phyloP scores from a whole-genome alignment of 805 yeast genomes.

The Lachancea mirantina region DNA sequence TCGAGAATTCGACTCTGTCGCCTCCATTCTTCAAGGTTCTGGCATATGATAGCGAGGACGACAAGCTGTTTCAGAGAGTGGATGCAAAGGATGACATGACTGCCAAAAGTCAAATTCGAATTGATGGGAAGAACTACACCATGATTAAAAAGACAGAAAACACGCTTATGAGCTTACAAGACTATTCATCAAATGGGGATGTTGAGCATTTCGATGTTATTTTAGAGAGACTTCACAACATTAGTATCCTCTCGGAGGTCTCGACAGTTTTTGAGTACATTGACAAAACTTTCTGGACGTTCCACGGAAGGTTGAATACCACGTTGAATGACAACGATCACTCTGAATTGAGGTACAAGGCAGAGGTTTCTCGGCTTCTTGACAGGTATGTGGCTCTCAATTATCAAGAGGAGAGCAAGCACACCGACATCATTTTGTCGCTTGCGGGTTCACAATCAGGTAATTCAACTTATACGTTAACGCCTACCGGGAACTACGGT shows the following conservation, averaged over 20 bases:
- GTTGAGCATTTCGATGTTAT: slow-evolving; percentile 28
- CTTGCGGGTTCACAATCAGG: slow-evolving; percentile 37
- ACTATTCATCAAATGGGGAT: slow-evolving; percentile 35
- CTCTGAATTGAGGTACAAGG: slow-evolving; percentile 20
- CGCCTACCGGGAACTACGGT: slow-evolving; percentile 43
- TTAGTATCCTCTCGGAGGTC: slow-evolving; percentile 13
- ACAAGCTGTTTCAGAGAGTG: slow-evolving; percentile 20
- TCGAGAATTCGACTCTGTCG: slow-evolving; percentile 11
- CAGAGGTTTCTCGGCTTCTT: slow-evolving; percentile 23
- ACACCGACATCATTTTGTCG: slow-evolving; percentile 8
- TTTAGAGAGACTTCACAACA: slow-evolving; percentile 10
- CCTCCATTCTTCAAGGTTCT: slow-evolving; percentile 6
- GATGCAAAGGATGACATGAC: slow-evolving; percentile 11
- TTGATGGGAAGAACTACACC: slow-evolving; percentile 3
- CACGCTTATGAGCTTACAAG: slow-evolving; percentile 34
- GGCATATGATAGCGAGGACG: slow-evolving; percentile 10
- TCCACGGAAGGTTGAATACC: slow-evolving; percentile 6
- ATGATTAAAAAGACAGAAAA: slow-evolving; percentile 11
- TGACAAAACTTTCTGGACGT: slow-evolving; percentile 11
- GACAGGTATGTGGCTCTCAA: slow-evolving; percentile 14
- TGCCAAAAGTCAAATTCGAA: slow-evolving; percentile 5
- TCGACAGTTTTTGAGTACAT: slow-evolving; percentile 13
- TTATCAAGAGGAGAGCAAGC: slow-evolving; percentile 4
- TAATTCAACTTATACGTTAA: slow-evolving; percentile 36
- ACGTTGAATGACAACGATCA: not conserved